Evolutionary conservation across 371 early-diverging fungal species (phyloP).

Genomic region (Rhizopus delemar): DNA sequence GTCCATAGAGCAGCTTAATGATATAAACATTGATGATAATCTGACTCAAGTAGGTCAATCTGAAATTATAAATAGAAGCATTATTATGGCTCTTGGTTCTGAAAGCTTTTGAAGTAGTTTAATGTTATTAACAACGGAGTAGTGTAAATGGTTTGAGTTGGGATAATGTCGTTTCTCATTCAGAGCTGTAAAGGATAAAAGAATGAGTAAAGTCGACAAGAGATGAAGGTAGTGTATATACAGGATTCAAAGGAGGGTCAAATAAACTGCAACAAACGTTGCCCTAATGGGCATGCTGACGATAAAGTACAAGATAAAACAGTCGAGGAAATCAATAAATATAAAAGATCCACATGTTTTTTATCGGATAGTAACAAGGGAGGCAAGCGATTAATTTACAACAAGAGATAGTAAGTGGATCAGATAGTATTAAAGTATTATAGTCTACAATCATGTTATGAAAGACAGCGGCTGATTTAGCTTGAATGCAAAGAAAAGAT

Average conservation of each 20-base stretch:
- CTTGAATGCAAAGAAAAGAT: slow-evolving; percentile 68
- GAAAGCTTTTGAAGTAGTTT: slow-evolving; percentile 93
- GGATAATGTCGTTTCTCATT: slow-evolving; percentile 95
- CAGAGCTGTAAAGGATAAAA: slow-evolving; percentile 70
- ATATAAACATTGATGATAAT: slow-evolving; percentile 94
- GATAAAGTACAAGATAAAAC: slow-evolving; percentile 28
- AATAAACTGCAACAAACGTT: slow-evolving; percentile 35
- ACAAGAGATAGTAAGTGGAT: slow-evolving; percentile 82
- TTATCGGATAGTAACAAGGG: slow-evolving; percentile 12
- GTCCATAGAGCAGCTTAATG: slow-evolving; percentile 77
- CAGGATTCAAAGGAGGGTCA: slow-evolving; percentile 54
- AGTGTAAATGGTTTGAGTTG: slow-evolving; percentile 78
- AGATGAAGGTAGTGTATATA: slow-evolving; percentile 48
- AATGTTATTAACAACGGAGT: slow-evolving; percentile 88
- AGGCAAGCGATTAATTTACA: slow-evolving; percentile 41
- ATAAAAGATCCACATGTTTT: slow-evolving; percentile 3
- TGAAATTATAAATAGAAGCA: slow-evolving; percentile 74
- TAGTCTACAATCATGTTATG: slow-evolving; percentile 71
- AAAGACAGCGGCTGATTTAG: slow-evolving; percentile 77
- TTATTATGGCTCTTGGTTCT: slow-evolving; percentile 65
- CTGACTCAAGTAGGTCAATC: slow-evolving; percentile 91
- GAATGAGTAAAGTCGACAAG: slow-evolving; percentile 55
- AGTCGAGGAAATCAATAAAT: slow-evolving; percentile 17
- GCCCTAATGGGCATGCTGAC: slow-evolving; percentile 30
- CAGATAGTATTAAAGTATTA: slow-evolving; percentile 83